Evolutionary conservation across 2,329 filamentous ascomycete genomes (phyloP).

Genomic region (Fusarium sp.): DNA sequence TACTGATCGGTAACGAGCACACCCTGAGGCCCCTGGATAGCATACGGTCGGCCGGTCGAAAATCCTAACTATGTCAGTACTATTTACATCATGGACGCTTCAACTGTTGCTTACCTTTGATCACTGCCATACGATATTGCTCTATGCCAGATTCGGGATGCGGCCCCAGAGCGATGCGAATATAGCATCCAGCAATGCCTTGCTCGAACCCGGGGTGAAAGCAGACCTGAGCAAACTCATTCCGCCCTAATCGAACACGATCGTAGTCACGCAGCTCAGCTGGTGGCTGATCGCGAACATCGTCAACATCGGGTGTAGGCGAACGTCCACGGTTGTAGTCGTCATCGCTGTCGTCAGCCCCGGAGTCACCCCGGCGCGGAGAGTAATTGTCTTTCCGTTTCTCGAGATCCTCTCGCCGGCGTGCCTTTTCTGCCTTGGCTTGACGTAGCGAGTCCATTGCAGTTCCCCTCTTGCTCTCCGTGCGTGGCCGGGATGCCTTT

Average conservation of each 20-base stretch:
- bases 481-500: constrained; percentile 79
- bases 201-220: constrained; percentile 92
- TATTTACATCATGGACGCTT: neutral
- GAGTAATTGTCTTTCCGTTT: constrained; percentile 66
- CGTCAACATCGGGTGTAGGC: constrained; percentile 69
- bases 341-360: constrained; percentile 78
- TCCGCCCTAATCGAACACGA: constrained; percentile 83
- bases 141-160: constrained; percentile 78
- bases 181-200: constrained; percentile 84
- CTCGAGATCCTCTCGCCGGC: constrained; percentile 63
- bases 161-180: constrained; percentile 83
- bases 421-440: constrained; percentile 70
- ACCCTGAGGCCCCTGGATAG: constrained; percentile 81
- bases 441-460: constrained; percentile 78
- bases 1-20: constrained; percentile 88
- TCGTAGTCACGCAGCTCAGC: constrained; percentile 85
- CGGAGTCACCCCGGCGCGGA: constrained; percentile 48
- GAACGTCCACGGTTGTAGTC: constrained; percentile 75
- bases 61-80: constrained; percentile 68
- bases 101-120: constrained; percentile 73
- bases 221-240: constrained; percentile 89
- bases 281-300: constrained; percentile 75
- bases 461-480: constrained; percentile 58
- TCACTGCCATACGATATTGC: constrained; percentile 87
- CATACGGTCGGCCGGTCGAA: constrained; percentile 81